phyloP scores from a whole-genome alignment of 305 asterid genomes.

The Fraxinus sp. region DNA sequence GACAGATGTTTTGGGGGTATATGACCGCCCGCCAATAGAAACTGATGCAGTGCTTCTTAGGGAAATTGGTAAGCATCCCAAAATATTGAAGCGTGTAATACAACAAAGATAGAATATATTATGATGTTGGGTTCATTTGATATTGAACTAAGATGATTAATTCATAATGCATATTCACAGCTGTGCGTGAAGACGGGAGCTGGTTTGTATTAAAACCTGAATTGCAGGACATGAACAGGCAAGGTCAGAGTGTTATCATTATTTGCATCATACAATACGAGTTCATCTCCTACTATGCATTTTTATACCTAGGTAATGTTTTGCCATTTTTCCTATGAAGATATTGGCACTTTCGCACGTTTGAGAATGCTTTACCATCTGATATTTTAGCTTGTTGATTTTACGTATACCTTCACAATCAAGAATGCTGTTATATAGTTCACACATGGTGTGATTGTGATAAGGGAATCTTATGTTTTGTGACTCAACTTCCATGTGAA shows the following conservation, averaged over 20 bases:
- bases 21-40: constrained; percentile 86
- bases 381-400: neutral
- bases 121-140: constrained; percentile 1
- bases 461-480: neutral
- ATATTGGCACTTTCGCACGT: neutral
- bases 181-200: constrained; percentile 83
- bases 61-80: constrained; percentile 66
- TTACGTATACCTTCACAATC: neutral
- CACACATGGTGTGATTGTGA: neutral
- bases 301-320: neutral
- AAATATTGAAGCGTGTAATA: neutral
- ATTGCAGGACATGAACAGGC: constrained; percentile 44
- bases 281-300: neutral
- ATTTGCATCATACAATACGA: neutral
- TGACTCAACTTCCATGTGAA: neutral
- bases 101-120: neutral
- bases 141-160: constrained; percentile 19
- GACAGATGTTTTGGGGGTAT: constrained; percentile 93
- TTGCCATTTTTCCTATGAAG: neutral
- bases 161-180: constrained; percentile 36
- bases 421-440: neutral
- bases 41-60: constrained; percentile 69
- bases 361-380: neutral
- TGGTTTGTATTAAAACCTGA: constrained; percentile 78
- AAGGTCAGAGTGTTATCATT: constrained; percentile 43